Base-by-base conservation (phyloP, 805 yeast genomes). In the Lipomyces yamanashiensis region DNA sequence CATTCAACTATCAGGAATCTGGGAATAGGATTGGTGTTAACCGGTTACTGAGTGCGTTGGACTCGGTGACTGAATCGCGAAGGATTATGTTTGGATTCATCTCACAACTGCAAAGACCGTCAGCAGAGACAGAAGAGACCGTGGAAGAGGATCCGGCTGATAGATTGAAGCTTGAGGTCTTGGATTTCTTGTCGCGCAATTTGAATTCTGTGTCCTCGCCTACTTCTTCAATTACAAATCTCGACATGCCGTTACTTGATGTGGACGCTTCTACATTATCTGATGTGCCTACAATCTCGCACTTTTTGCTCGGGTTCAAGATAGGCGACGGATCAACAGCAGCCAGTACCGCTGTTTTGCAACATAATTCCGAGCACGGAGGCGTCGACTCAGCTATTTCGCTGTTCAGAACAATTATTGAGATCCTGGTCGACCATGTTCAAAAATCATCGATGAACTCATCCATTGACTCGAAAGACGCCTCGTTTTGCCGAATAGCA, bases 261-360 rank as follows among this genome's bases (percentile, higher is more conserved):
- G 76, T 47, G 17, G 65, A 60, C 17, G 37, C 53, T 15, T 50
- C 58, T 7, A 19, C 59, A 12, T 36, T 59, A 39, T 62, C 80
- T 0, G 77, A 76, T 10, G 76, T 75, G 15, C 81, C 85, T 6
- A 81, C 87, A 0, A 81, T 88, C 0, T 78, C 93, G 0, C 98
- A 92, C 72, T 87, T 87, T 69, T 74, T 93, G 8, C 79, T 93
- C 1, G 98, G 98, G 0, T 91, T 86, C 74, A 85, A 84, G 48
- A 76, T 82, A 43, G 74, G 77, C 1, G 83, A 81, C 57, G 79
- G 82, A n/a, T 76, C 86, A 21, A 74, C 83, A 0, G 73, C 86
- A 2, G 66, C 74, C 1, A 79, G 81, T 15, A 65, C 72, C 2
- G 73, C 79, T 0, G 72, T 77, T 0, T 85, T 66, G 34, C 54